Evolutionary conservation across 148 eudicot genomes (phyloP).

Genomic region (Selenicereus undatus): DNA sequence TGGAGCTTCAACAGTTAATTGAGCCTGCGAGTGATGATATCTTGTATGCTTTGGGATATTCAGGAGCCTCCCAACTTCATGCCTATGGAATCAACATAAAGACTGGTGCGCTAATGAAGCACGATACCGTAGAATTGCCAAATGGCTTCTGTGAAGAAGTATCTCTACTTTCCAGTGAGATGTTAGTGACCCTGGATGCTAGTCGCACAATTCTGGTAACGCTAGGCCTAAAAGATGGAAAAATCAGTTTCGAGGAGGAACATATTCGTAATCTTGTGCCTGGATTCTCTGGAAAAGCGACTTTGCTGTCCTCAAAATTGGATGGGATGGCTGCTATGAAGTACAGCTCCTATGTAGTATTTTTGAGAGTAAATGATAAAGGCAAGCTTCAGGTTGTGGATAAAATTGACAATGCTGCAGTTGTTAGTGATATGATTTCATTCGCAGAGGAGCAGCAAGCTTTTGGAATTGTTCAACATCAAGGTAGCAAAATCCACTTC

Average conservation of each 20-base stretch:
- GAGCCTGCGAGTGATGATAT: slow-evolving; percentile 55
- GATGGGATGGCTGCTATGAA: slow-evolving; percentile 56
- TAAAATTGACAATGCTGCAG: slow-evolving; percentile 48
- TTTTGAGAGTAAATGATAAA: slow-evolving; percentile 49
- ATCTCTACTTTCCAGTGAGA: slow-evolving; percentile 51
- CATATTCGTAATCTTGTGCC: slow-evolving; percentile 55
- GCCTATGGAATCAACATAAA: slow-evolving; percentile 53
- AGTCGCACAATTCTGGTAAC: slow-evolving; percentile 47
- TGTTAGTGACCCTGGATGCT: slow-evolving; percentile 67
- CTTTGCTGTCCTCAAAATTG: slow-evolving; percentile 52
- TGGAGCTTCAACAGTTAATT: slow-evolving; percentile 65
- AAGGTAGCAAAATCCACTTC: slow-evolving; percentile 53
- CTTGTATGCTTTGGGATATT: slow-evolving; percentile 64
- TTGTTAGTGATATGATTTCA: slow-evolving; percentile 67
- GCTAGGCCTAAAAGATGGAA: slow-evolving; percentile 54
- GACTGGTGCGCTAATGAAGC: slow-evolving; percentile 72
- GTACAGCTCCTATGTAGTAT: slow-evolving; percentile 35
- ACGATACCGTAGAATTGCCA: slow-evolving; percentile 39
- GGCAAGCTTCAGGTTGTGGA: slow-evolving; percentile 56
- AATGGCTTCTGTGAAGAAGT: slow-evolving; percentile 73
- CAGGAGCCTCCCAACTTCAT: slow-evolving; percentile 47
- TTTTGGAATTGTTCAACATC: slow-evolving; percentile 70
- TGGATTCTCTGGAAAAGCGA: slow-evolving; percentile 52
- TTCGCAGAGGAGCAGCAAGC: slow-evolving; percentile 67
- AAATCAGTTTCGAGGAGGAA: slow-evolving; percentile 45